Conservation (phyloP, 208 protist species). For the Polymyxa betae region DNA sequence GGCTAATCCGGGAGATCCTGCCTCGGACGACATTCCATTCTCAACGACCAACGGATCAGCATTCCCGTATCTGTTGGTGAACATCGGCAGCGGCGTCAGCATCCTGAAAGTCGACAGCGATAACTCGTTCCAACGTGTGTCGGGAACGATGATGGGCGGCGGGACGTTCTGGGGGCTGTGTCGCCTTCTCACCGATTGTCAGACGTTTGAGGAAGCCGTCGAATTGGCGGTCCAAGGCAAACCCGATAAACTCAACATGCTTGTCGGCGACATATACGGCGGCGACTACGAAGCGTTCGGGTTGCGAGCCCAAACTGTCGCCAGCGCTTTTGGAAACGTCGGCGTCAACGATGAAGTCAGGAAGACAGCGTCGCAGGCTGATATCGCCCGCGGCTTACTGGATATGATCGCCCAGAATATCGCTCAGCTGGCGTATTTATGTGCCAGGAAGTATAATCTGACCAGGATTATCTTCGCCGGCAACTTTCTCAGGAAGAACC, state of each 20-base stretch:
- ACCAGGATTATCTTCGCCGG: conserved; percentile 22
- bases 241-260: conserved; percentile 65
- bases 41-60: not conserved
- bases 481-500: conserved; percentile 48
- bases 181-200: conserved; percentile 52
- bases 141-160: conserved; percentile 64
- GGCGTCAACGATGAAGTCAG: not conserved
- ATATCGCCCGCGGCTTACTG: conserved; percentile 38
- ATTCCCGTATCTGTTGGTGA: conserved; percentile 62
- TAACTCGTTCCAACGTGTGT: conserved; percentile 56
- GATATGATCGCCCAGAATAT: conserved; percentile 53
- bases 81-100: conserved; percentile 67
- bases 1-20: not conserved
- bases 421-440: conserved; percentile 46
- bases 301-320: conserved; percentile 57
- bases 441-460: conserved; percentile 6
- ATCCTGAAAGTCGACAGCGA: conserved; percentile 57
- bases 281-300: conserved; percentile 61
- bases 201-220: conserved; percentile 61
- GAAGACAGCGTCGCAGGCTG: not conserved
- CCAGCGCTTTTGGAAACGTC: conserved; percentile 64
- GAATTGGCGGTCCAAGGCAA: conserved; percentile 58
- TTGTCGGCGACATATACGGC: conserved; percentile 69
- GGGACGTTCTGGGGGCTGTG: conserved; percentile 66
- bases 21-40: not conserved